Percentiles rank a stretch among this genome's conserved stretches.
Conservation (phyloP, 305 asterid species). For the Fraxinus greggii region DNA sequence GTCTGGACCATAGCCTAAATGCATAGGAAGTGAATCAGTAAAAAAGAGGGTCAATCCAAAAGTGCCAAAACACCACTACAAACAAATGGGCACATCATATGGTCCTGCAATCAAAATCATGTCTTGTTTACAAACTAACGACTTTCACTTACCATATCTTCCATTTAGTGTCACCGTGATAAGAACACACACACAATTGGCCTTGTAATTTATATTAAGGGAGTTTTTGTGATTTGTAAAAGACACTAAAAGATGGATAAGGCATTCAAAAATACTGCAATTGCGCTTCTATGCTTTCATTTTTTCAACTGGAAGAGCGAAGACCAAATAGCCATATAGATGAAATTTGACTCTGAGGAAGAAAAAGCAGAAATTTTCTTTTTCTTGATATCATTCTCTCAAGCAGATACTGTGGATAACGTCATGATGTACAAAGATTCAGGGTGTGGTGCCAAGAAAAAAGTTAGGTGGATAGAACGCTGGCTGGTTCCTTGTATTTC, state of each 20-base stretch:
- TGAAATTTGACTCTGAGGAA: background rate
- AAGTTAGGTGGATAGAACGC: background rate
- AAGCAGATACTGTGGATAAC: background rate
- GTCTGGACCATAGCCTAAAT: slow-evolving; percentile 3
- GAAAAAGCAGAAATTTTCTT: background rate
- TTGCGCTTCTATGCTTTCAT: background rate
- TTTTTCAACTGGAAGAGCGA: background rate
- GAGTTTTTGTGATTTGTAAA: no score
- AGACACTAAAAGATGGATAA: no score
- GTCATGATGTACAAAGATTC: background rate
- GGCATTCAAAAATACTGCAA: no score
- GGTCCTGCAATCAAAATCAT: background rate
- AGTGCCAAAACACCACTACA: background rate
- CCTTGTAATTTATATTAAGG: no score
- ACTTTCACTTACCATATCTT: background rate
- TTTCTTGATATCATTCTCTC: background rate
- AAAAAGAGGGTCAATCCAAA: slow-evolving; percentile 8
- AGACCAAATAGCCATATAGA: background rate
- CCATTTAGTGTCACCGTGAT: background rate
- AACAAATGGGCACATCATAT: slow-evolving; percentile 4
- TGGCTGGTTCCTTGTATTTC: slow-evolving; percentile 4
- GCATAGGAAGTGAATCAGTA: background rate
- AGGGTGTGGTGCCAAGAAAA: background rate
- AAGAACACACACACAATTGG: no score
- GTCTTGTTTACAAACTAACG: background rate